A percentile compares a stretch with the other conserved stretches of the same genome.
Conservation (phyloP, 305 asterid species). For the Withania somnifera region DNA sequence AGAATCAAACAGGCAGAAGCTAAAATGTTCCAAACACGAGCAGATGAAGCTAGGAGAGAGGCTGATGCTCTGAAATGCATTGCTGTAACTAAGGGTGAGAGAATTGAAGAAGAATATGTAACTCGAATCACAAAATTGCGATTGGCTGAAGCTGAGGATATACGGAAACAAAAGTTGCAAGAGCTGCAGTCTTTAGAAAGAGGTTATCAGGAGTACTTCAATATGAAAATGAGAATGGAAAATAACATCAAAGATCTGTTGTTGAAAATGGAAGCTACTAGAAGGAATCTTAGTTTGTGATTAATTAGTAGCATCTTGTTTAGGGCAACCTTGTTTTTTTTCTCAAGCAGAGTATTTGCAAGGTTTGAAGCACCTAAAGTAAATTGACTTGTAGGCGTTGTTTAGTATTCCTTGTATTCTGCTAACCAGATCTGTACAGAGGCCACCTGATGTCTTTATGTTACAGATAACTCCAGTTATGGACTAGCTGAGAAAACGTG, state of each 20-base stretch:
- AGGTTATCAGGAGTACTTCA: constrained; percentile 61
- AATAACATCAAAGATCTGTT: constrained; percentile 75
- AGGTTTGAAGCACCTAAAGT: neutral
- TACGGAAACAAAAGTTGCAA: constrained; percentile 72
- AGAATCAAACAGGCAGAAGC: constrained; percentile 91
- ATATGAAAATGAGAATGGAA: constrained; percentile 88
- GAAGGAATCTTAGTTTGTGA: constrained; percentile 59
- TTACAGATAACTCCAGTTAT: neutral
- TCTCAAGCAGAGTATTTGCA: neutral
- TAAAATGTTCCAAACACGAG: constrained; percentile 76
- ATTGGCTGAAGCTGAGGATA: constrained; percentile 74
- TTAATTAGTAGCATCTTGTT: neutral
- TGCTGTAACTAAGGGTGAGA: constrained; percentile 44
- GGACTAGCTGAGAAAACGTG: neutral
- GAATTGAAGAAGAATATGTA: constrained; percentile 48
- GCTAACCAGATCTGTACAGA: constrained; percentile 43
- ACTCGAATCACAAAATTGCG: constrained; percentile 54
- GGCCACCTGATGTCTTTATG: neutral
- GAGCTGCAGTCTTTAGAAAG: constrained; percentile 64
- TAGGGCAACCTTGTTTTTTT: neutral
- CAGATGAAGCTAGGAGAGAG: constrained; percentile 86
- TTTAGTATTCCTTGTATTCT: constrained; percentile 17
- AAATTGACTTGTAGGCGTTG: constrained; percentile 22
- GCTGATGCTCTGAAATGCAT: constrained; percentile 76
- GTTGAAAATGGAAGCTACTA: constrained; percentile 81